Evolutionary conservation across 306 rosid species (phyloP), one percentile per base, ranked within the genome.

Genomic region (Quercus gilva): DNA sequence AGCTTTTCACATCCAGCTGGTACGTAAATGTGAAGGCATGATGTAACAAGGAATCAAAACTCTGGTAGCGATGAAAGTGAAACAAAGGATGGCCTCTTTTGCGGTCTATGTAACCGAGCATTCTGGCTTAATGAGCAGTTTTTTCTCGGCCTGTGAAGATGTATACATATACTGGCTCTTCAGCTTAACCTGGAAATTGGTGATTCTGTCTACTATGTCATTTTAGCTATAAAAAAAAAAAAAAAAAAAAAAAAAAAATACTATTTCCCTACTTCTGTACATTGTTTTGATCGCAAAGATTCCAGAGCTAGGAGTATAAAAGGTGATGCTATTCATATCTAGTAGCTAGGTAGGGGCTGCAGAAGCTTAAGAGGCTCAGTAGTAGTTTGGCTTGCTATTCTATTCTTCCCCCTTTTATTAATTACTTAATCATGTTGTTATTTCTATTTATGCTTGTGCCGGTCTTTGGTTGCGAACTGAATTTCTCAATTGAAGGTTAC

Each of bases 121-220:
- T 80, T 84, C 78, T 82, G 89, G 85, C 85, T 83, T 64, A 79
- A 84, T 69, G 77, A 77, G 89, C 86, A 81, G 84, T 80, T 84
- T 26, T 83, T 83, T 79, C 81, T 80, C 84, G 81, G 86, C 87
- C 71, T 79, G 80, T 82, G 71, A 89, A 84, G 88, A 85, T 84
- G 89, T 87, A 88, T 86, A 86, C 86, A 86, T 79, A 88, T 86
- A 76, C 86, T 79, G 86, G 88, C 85, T 82, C 70, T 80, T 76
- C 71, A 71, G 87, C 88, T 86, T 87, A 86, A 81, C 78, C 69
- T 82, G 89, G 80, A 86, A 85, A 87, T 51, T 55, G 73, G 85
- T 78, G 80, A 76, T 76, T 81, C 77, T 80, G 86, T 85, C 78
- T 82, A 75, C 78, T 80, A 69, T 84, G 79, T 82, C 86, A 70